These are phyloP conservation scores for Allium fistulosum DNA, from an alignment of 106 monocot species.

Conservation along the genomic window DNA sequence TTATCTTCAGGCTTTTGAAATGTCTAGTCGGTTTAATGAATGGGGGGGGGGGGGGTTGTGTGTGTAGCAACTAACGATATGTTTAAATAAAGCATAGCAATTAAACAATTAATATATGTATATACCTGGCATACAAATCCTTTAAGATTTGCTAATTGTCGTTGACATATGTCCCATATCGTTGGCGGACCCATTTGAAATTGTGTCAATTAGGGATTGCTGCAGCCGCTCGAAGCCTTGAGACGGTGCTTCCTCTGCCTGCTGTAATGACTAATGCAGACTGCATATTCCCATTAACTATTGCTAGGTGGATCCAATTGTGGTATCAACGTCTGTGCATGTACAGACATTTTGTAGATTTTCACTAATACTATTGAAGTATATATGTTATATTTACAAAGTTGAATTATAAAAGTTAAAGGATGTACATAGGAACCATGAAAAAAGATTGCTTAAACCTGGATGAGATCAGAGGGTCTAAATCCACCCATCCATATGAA, in stretches of 20 bases:
- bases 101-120: too few species aligned
- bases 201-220: conserved; percentile 45
- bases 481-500: conserved; percentile 98
- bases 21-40: too few species aligned
- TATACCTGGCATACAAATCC: conserved; percentile 55
- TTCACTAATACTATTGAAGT: background rate
- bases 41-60: too few species aligned
- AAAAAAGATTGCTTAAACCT: conserved; percentile 26
- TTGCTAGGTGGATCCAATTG: conserved; percentile 32
- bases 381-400: too few species aligned
- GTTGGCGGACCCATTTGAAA: conserved; percentile 31
- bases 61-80: too few species aligned
- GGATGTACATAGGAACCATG: too few species aligned
- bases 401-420: too few species aligned
- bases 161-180: conserved; percentile 60
- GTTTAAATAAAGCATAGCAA: too few species aligned
- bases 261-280: conserved; percentile 58
- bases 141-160: conserved; percentile 51
- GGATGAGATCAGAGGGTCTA: conserved; percentile 78
- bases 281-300: conserved; percentile 44
- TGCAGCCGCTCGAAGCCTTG: conserved; percentile 46
- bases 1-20: too few species aligned
- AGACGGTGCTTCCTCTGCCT: conserved; percentile 62
- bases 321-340: conserved; percentile 28
- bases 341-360: background rate